Conservation (phyloP, 108 stramenopile genomes). For the Halocafeteria seosinensis region DNA sequence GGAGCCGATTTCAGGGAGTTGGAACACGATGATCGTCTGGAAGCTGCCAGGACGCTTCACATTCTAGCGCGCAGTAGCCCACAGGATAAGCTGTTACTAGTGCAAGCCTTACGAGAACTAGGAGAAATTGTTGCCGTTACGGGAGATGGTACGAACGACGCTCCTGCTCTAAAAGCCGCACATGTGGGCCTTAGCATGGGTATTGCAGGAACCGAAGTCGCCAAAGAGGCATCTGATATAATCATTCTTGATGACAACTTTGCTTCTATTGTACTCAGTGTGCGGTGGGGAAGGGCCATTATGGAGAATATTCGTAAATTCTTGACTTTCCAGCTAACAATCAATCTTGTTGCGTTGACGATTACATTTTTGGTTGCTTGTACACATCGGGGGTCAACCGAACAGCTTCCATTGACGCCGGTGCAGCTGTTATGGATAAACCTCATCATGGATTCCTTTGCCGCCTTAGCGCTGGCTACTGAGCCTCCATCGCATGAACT, state of each 20-base stretch:
- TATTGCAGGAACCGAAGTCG: slow-evolving; percentile 70
- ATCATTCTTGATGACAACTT: slow-evolving; percentile 91
- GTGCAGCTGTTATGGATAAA: slow-evolving; percentile 96
- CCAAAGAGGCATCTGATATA: slow-evolving; percentile 95
- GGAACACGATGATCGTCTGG: slow-evolving; percentile 16
- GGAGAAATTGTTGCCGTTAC: slow-evolving; percentile 90
- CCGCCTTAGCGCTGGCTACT: slow-evolving; percentile 76
- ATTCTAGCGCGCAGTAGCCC: slow-evolving; percentile 94
- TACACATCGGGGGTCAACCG: slow-evolving; percentile 25
- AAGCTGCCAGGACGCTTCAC: slow-evolving; percentile 39
- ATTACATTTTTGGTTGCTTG: slow-evolving; percentile 60
- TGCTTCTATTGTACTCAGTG: slow-evolving; percentile 79
- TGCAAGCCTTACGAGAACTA: slow-evolving; percentile 76
- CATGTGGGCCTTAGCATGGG: slow-evolving; percentile 87
- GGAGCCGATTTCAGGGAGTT: slow-evolving; percentile 3
- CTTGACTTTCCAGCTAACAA: slow-evolving; percentile 87
- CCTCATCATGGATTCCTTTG: slow-evolving; percentile 90
- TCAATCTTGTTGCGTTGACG: slow-evolving; percentile 90
- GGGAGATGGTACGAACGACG: slow-evolving; percentile 95
- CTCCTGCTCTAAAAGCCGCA: slow-evolving; percentile 90
- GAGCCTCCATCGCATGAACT: background rate
- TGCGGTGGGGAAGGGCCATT: slow-evolving; percentile 87
- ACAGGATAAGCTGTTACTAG: slow-evolving; percentile 80
- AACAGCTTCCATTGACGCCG: slow-evolving; percentile 85
- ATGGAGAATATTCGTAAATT: slow-evolving; percentile 96